Base-by-base conservation (phyloP, 225 moss, liverwort and hornwort species). In the Marchantia paleacea region DNA sequence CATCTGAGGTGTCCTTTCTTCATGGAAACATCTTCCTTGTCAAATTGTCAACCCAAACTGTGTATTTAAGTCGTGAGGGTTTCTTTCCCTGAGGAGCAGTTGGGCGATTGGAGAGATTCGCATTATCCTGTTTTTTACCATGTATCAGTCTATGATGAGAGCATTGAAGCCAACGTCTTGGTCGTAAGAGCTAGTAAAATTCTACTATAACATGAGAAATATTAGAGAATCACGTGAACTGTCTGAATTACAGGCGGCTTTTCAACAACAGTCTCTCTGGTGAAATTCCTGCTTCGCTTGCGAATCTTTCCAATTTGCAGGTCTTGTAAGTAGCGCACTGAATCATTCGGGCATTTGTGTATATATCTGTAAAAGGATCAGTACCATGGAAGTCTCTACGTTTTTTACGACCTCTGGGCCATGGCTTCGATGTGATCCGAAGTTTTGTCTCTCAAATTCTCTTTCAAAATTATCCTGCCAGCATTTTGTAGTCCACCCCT, bases 221-320 rank as follows among this genome's bases (percentile, higher is more conserved):
- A 60, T 60, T 67, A 28, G 10, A 12, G 10, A 26, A n/a, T 25
- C 10, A 28, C 12, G 2, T 25, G 28, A 25, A n/a, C 25, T 24
- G 30, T 26, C 28, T 11, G 29, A 30, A 67, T 14, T 58, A 67
- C 87, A 87, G 87, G 80, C 79, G 87, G 47, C 54, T 87, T 54
- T 74, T 84, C n/a, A 81, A 81, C 68, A 87, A 87, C 78, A 79
- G 73, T 58, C 85, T 87, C 24, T 76, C 80, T 48, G 87, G 87
- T 29, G 73, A 74, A 50, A 83, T 87, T 73, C 87, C 87, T 54
- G 75, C 28, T 13, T 85, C 87, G 52, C 76, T 87, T 8, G 81
- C 80, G 9, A 85, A 87, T 80, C 54, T 85, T 22, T 67, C 85
- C 7, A 67, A 22, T 0, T 79, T 87, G 52, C 87, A 87, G 64